A percentile compares a stretch with the other conserved stretches of the same genome.
Conservation (phyloP, 164 flowering plant genomes). For the Buxus sempervirens region DNA sequence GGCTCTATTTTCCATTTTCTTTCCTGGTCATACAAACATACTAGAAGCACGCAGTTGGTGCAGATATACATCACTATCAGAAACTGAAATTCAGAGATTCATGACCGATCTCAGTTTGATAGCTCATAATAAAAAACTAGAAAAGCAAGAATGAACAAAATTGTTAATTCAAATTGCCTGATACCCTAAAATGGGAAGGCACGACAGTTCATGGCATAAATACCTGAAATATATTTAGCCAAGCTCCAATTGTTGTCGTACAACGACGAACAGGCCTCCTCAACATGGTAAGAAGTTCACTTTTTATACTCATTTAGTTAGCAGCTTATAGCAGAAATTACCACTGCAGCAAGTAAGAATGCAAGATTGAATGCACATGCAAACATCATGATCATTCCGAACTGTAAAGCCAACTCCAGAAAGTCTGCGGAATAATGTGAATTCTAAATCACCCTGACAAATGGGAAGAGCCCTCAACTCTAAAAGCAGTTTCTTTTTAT, state of each 20-base stretch:
- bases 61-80: slow-evolving; percentile 81
- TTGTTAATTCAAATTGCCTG: no score
- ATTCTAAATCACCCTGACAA: not conserved
- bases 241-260: no score
- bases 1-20: no score
- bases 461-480: not conserved
- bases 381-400: slow-evolving; percentile 99
- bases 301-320: no score
- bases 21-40: slow-evolving; percentile 71
- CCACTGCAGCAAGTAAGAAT: slow-evolving; percentile 75
- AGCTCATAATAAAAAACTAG: no score
- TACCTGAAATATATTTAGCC: no score
- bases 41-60: slow-evolving; percentile 74
- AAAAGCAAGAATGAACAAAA: not conserved
- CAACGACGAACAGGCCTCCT: no score
- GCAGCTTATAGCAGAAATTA: slow-evolving; percentile 17
- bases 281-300: no score
- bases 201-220: no score
- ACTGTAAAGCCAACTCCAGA: slow-evolving; percentile 82
- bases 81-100: slow-evolving; percentile 50
- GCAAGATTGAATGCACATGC: slow-evolving; percentile 94
- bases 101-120: no score
- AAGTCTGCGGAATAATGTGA: slow-evolving; percentile 51
- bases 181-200: not conserved
- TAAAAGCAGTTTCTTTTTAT: not conserved